Conservation (phyloP, 495 filamentous ascomycete species). For the Amorphotheca resinae region DNA sequence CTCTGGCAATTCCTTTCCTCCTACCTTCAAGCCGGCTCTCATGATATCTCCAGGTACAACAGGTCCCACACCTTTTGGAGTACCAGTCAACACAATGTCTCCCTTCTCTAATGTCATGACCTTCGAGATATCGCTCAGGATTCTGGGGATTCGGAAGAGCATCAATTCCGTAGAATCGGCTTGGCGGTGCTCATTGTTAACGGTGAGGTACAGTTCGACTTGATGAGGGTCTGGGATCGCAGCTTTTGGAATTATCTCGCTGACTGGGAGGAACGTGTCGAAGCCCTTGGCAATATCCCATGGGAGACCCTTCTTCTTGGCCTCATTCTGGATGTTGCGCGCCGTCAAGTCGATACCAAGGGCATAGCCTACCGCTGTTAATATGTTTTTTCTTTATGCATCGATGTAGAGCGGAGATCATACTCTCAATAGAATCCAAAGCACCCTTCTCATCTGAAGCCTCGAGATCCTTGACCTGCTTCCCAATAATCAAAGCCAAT, state of each 20-base stretch:
- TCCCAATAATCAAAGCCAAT: slow-evolving; percentile 76
- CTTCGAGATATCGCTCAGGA: slow-evolving; percentile 77
- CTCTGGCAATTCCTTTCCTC: slow-evolving; percentile 76
- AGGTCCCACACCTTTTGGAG: slow-evolving; percentile 87
- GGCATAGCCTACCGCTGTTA: slow-evolving; percentile 49
- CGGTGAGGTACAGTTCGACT: slow-evolving; percentile 68
- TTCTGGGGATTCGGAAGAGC: slow-evolving; percentile 79
- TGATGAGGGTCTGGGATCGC: slow-evolving; percentile 77
- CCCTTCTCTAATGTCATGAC: slow-evolving; percentile 92
- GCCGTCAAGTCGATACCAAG: slow-evolving; percentile 90
- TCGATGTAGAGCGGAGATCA: slow-evolving; percentile 10
- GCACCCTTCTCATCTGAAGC: slow-evolving; percentile 48
- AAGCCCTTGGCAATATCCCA: slow-evolving; percentile 96
- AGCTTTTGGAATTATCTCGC: slow-evolving; percentile 60
- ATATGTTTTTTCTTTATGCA: neutral
- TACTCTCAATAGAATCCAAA: slow-evolving; percentile 48
- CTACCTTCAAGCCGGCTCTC: slow-evolving; percentile 68
- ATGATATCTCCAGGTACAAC: slow-evolving; percentile 82
- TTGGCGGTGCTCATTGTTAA: slow-evolving; percentile 65
- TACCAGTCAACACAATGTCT: slow-evolving; percentile 88
- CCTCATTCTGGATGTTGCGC: slow-evolving; percentile 85
- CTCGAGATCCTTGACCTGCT: slow-evolving; percentile 60
- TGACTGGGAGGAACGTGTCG: slow-evolving; percentile 89
- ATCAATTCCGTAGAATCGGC: slow-evolving; percentile 80
- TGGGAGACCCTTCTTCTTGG: slow-evolving; percentile 92